Conservation (phyloP, 768 basidiomycete genomes). For the Multifurca ochricompacta region DNA sequence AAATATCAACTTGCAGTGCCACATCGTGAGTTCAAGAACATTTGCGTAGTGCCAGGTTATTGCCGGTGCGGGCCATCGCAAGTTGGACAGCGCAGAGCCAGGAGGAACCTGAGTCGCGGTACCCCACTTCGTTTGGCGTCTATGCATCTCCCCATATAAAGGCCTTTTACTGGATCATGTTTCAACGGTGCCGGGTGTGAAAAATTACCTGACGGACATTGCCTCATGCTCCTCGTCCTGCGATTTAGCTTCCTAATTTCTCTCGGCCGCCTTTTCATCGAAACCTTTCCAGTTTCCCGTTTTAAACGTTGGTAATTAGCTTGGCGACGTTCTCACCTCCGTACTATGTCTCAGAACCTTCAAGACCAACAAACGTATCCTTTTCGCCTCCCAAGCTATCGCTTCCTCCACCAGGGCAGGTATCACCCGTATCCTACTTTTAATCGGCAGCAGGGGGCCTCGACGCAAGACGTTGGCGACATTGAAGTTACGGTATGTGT, state of each 20-base stretch:
- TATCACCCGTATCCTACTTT: slow-evolving; percentile 19
- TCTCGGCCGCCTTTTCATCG: slow-evolving; percentile 6
- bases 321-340: not conserved
- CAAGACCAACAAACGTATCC: slow-evolving; percentile 14
- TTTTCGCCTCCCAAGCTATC: slow-evolving; percentile 20
- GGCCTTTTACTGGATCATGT: slow-evolving; percentile 3
- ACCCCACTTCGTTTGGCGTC: slow-evolving; percentile 8
- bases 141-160: slow-evolving; percentile 10
- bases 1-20: not conserved
- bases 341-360: slow-evolving; percentile 13
- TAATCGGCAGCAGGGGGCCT: slow-evolving; percentile 8
- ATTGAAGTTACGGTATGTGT: slow-evolving; percentile 1
- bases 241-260: slow-evolving; percentile 12
- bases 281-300: not conserved
- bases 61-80: not conserved
- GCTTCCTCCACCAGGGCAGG: slow-evolving; percentile 18
- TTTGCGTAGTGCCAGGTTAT: not conserved
- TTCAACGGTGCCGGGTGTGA: slow-evolving; percentile 19
- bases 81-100: not conserved
- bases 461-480: not conserved
- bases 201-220: slow-evolving; percentile 14
- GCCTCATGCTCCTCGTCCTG: slow-evolving; percentile 7
- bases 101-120: not conserved
- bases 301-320: not conserved
- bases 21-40: not conserved